A percentile compares a stretch with the other conserved stretches of the same genome.
Conservation (phyloP, 73 alveolate species). For the Paramecium sonneborni region DNA sequence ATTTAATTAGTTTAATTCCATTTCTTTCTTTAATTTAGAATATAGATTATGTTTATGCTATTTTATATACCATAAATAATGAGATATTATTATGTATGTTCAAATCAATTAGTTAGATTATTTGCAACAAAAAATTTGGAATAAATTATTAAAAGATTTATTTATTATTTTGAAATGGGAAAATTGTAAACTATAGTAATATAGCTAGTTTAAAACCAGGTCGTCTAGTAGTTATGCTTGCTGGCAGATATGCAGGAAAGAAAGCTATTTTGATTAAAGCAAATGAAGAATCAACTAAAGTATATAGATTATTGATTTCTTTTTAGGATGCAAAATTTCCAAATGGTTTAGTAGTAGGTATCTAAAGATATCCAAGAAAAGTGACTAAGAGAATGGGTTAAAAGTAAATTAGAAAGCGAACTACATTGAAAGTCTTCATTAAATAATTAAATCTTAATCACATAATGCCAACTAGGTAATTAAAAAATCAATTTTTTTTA, state of each 20-base stretch:
- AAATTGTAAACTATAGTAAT: conserved; percentile 46
- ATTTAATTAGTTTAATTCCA: no score
- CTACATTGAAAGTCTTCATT: conserved; percentile 85
- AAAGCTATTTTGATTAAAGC: conserved; percentile 87
- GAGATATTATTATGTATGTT: background rate
- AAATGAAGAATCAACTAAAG: conserved; percentile 86
- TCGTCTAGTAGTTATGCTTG: conserved; percentile 83
- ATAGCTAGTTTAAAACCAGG: conserved; percentile 80
- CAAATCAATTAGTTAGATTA: background rate
- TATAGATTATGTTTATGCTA: background rate
- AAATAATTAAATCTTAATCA: conserved; percentile 87
- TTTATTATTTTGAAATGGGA: conserved; percentile 57
- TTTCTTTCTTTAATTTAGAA: background rate
- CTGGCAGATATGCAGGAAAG: conserved; percentile 95
- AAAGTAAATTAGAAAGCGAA: conserved; percentile 84
- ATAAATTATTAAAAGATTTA: conserved; percentile 52
- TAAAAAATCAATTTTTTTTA: background rate
- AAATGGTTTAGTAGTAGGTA: conserved; percentile 88
- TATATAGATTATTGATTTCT: conserved; percentile 33
- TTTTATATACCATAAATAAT: background rate
- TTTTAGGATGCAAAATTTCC: conserved; percentile 84
- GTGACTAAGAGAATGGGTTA: conserved; percentile 87
- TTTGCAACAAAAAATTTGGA: background rate
- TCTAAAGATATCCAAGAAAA: conserved; percentile 81
- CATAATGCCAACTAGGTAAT: conserved; percentile 89